Evolutionary conservation across 208 protist species (phyloP).

Genomic region (Leishmania mexicana): DNA sequence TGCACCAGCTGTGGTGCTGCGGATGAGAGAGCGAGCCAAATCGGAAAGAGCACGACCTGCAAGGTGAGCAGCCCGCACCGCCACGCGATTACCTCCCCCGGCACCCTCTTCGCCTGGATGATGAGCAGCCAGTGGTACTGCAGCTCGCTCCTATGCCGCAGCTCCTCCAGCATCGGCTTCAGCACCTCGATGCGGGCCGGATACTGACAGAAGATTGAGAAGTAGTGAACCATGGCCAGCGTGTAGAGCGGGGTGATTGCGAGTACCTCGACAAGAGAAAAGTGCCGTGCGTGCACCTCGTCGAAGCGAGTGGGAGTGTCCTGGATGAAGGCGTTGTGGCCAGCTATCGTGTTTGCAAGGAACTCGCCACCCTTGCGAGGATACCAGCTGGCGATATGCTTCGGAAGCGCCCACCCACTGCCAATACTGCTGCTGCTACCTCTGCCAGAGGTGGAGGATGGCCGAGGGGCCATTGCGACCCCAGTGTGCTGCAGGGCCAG

Average conservation of each 20-base stretch:
- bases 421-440: not conserved
- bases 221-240: conserved; percentile 84
- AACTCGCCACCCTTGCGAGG: conserved; percentile 66
- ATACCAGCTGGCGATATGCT: conserved; percentile 47
- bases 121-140: conserved; percentile 59
- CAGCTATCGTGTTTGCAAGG: conserved; percentile 66
- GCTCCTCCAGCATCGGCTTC: conserved; percentile 53
- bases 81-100: conserved; percentile 52
- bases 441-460: not conserved
- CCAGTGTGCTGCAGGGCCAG: not conserved
- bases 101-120: conserved; percentile 44
- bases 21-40: conserved; percentile 64
- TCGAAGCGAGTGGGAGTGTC: conserved; percentile 75
- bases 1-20: conserved; percentile 76
- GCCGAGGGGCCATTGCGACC: not conserved
- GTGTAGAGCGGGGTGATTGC: conserved; percentile 73
- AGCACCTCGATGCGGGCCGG: conserved; percentile 45
- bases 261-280: conserved; percentile 70
- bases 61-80: conserved; percentile 41
- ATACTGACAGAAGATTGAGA: conserved; percentile 77
- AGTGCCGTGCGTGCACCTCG: conserved; percentile 69
- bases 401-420: conserved; percentile 14
- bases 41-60: conserved; percentile 69
- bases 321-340: conserved; percentile 81
- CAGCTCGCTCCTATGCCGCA: conserved; percentile 48